Conservation (phyloP, 495 filamentous ascomycete genomes). For the Neurospora sp. region DNA sequence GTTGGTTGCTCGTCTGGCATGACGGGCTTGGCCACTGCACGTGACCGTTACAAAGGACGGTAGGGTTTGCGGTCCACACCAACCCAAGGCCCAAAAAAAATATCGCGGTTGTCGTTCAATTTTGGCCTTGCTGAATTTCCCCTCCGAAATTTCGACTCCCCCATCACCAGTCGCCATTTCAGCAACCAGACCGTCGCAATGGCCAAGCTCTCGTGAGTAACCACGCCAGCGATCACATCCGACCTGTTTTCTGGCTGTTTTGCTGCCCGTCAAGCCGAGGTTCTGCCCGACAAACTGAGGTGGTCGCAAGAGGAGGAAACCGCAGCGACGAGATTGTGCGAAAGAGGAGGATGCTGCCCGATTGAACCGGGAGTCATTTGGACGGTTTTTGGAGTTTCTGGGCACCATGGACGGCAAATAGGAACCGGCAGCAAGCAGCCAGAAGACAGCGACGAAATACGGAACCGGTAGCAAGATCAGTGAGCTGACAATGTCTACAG, state of each 20-base stretch:
- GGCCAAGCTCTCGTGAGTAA: conserved; percentile 42
- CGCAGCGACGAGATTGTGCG: neutral
- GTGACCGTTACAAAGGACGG: conserved; percentile 20
- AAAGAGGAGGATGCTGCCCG: neutral
- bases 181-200: conserved; percentile 33
- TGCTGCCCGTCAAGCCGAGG: neutral
- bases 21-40: conserved; percentile 6
- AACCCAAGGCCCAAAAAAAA: conserved; percentile 17
- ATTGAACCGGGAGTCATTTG: neutral
- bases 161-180: conserved; percentile 23
- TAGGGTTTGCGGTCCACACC: conserved; percentile 31
- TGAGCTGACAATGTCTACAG: conserved; percentile 32
- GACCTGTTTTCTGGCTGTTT: neutral
- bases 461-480: neutral
- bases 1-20: neutral
- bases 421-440: neutral
- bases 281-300: neutral
- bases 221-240: neutral
- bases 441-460: neutral
- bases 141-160: conserved; percentile 26
- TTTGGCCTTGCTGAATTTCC: conserved; percentile 17
- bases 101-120: conserved; percentile 21
- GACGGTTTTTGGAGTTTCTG: neutral
- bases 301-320: conserved; percentile 3
- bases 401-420: neutral